Percentiles rank a stretch among this genome's conserved stretches.
Evolutionary conservation across 2,329 filamentous ascomycete genomes (phyloP).

Genomic region (Lecanoromycetidae sp.): DNA sequence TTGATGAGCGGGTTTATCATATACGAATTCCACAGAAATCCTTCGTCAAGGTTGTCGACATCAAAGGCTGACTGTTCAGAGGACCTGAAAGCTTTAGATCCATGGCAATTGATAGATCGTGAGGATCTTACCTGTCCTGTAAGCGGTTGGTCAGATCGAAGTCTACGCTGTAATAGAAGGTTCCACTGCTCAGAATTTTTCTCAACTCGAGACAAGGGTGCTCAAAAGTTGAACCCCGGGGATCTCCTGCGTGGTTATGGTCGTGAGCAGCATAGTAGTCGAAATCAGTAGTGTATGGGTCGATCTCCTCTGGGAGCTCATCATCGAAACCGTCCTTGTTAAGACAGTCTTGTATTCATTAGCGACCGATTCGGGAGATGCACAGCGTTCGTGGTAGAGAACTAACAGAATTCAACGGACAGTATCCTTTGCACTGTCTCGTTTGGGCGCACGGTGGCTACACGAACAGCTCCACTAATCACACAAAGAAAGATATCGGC

Average conservation of each 20-base stretch:
- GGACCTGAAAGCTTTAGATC: slow-evolving; percentile 38
- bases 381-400: no score
- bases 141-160: slow-evolving; percentile 91
- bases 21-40: slow-evolving; percentile 95
- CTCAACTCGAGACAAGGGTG: slow-evolving; percentile 84
- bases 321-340: slow-evolving; percentile 79
- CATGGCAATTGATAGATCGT: slow-evolving; percentile 8
- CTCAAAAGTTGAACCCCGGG: slow-evolving; percentile 60
- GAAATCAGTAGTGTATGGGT: slow-evolving; percentile 42
- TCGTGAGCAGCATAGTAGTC: slow-evolving; percentile 43
- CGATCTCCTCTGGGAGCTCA: slow-evolving; percentile 47
- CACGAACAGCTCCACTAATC: slow-evolving; percentile 35
- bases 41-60: slow-evolving; percentile 83
- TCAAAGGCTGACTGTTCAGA: slow-evolving; percentile 69
- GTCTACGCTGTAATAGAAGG: slow-evolving; percentile 97
- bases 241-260: slow-evolving; percentile 40
- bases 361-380: no score
- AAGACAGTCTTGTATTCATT: slow-evolving; percentile 55
- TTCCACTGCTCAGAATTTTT: slow-evolving; percentile 84
- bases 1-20: slow-evolving; percentile 90
- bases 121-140: slow-evolving; percentile 58
- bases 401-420: slow-evolving; percentile 37
- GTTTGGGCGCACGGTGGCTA: slow-evolving; percentile 38
- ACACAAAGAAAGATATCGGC: slow-evolving; percentile 41
- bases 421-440: slow-evolving; percentile 41